Evolutionary conservation across 192 early-diverging fungal species (phyloP).

Genomic region (Podila epigama): DNA sequence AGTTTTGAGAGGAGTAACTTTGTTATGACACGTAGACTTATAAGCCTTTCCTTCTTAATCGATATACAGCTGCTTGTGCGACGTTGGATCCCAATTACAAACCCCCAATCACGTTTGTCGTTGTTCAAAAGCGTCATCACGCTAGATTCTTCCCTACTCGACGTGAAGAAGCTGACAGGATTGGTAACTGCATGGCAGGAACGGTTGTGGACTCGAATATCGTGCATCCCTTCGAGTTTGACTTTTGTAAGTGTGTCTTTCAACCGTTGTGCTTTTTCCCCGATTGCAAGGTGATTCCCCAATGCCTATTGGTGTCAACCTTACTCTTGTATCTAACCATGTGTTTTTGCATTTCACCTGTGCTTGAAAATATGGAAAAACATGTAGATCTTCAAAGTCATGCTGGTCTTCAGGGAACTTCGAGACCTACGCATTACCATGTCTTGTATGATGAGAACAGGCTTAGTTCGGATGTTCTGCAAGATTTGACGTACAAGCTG

Average conservation of each 20-base stretch:
- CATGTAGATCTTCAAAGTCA: conserved; percentile 79
- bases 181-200: conserved; percentile 85
- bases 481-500: conserved; percentile 89
- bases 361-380: not conserved
- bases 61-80: conserved; percentile 63
- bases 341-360: not conserved
- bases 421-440: conserved; percentile 93
- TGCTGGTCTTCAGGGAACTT: conserved; percentile 91
- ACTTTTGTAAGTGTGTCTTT: conserved; percentile 71
- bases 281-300: no score
- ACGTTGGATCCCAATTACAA: conserved; percentile 72
- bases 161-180: conserved; percentile 66
- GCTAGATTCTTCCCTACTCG: conserved; percentile 82
- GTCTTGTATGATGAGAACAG: conserved; percentile 89
- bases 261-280: not conserved
- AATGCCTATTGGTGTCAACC: not conserved
- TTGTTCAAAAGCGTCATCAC: conserved; percentile 91
- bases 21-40: no score
- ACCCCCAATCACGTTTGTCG: conserved; percentile 83
- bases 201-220: conserved; percentile 79
- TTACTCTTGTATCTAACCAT: not conserved
- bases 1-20: no score
- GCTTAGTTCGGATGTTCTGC: conserved; percentile 80
- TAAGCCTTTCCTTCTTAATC: conserved; percentile 37
- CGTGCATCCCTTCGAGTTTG: conserved; percentile 82